Evolutionary conservation across 2,329 filamentous ascomycete species (phyloP).

Genomic region (Plenodomus biglobosus): DNA sequence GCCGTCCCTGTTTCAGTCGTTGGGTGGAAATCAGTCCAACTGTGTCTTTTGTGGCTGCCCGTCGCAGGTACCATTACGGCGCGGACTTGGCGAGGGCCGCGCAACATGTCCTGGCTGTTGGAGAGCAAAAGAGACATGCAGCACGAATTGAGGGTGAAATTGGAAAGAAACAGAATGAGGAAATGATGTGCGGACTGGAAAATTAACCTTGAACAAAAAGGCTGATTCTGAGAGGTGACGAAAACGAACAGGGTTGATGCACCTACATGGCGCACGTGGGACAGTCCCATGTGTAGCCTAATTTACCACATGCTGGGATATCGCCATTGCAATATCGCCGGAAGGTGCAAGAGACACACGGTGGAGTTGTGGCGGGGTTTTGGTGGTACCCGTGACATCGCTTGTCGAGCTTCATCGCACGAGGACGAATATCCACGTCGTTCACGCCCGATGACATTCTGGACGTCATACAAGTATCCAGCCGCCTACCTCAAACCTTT

Average conservation of each 20-base stretch:
- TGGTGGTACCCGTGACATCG: background rate
- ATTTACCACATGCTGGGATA: background rate
- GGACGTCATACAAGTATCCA: background rate
- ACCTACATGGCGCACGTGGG: conserved; percentile 5
- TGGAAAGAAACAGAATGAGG: background rate
- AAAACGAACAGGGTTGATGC: conserved; percentile 6
- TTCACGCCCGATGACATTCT: background rate
- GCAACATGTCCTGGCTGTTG: background rate
- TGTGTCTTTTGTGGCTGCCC: conserved; percentile 8
- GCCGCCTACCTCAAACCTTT: background rate
- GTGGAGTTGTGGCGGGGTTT: too few relatives aligned
- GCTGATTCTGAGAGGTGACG: conserved; percentile 1
- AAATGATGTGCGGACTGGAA: too few relatives aligned
- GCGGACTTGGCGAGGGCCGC: background rate
- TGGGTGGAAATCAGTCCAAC: conserved; percentile 13
- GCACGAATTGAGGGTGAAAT: conserved; percentile 2
- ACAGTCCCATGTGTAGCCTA: background rate
- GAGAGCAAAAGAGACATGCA: background rate
- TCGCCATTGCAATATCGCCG: too few relatives aligned
- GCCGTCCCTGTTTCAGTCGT: conserved; percentile 16
- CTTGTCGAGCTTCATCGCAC: background rate
- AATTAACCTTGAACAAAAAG: conserved; percentile 3
- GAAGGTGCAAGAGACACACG: background rate
- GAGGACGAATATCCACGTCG: background rate
- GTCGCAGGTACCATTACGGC: conserved; percentile 13